Evolutionary conservation across 2,329 filamentous ascomycete genomes (phyloP).

Genomic region (Xylogone sp.): DNA sequence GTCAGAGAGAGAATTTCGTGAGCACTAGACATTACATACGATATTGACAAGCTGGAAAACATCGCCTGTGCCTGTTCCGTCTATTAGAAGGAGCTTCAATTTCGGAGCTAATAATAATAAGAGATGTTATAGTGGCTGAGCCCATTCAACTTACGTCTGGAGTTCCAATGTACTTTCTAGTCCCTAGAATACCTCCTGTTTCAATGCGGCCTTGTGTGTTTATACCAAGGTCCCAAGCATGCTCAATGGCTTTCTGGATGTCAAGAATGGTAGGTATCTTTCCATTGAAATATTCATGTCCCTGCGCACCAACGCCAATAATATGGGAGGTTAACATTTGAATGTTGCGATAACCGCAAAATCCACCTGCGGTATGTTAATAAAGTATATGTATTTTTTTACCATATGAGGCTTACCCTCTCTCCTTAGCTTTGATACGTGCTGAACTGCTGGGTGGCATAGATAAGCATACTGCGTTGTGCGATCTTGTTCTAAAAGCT

Average conservation of each 20-base stretch:
- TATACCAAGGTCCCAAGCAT: slow-evolving; percentile 82
- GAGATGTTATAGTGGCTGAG: background rate
- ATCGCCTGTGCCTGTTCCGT: slow-evolving; percentile 69
- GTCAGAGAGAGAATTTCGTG: background rate
- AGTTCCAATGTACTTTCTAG: slow-evolving; percentile 93
- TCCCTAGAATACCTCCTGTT: slow-evolving; percentile 83
- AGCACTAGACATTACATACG: slow-evolving; percentile 37
- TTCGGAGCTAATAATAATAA: slow-evolving; percentile 1
- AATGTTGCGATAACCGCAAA: slow-evolving; percentile 93
- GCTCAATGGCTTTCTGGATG: slow-evolving; percentile 83
- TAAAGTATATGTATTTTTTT: background rate
- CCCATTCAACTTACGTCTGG: slow-evolving; percentile 60
- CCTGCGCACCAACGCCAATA: slow-evolving; percentile 51
- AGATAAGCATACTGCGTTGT: slow-evolving; percentile 70
- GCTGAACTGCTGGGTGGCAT: slow-evolving; percentile 70
- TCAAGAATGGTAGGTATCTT: slow-evolving; percentile 72
- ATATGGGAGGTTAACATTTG: slow-evolving; percentile 87
- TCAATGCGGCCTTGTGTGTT: slow-evolving; percentile 71
- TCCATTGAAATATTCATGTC: slow-evolving; percentile 55
- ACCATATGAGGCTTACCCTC: slow-evolving; percentile 51
- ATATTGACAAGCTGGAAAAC: slow-evolving; percentile 65
- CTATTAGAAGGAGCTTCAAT: slow-evolving; percentile 5
- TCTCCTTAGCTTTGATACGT: slow-evolving; percentile 75
- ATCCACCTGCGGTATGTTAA: slow-evolving; percentile 56
- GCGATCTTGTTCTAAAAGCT: slow-evolving; percentile 61